Conservation (phyloP, 2,329 filamentous ascomycete genomes). For the Pseudogymnoascus sp. region DNA sequence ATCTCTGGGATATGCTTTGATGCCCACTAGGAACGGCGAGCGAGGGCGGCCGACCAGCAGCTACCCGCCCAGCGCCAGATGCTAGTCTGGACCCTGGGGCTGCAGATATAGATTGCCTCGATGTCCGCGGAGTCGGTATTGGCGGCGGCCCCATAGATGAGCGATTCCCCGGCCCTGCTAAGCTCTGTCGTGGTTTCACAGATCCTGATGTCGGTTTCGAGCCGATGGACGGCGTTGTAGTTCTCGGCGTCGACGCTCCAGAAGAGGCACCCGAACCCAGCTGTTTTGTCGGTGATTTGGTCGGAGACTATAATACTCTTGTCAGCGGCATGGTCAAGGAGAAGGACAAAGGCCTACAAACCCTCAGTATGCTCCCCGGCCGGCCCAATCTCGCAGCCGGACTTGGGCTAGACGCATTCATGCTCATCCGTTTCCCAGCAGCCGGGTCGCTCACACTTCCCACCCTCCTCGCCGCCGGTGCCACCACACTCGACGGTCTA, state of each 20-base stretch:
- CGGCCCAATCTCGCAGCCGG: conserved; percentile 49
- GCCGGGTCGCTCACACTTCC: conserved; percentile 43
- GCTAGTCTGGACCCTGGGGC: conserved; percentile 27
- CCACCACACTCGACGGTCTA: conserved; percentile 38
- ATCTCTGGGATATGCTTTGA: conserved; percentile 16
- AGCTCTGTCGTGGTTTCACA: conserved; percentile 46
- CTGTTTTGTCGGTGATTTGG: conserved; percentile 73
- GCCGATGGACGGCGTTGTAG: conserved; percentile 53
- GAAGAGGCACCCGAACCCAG: conserved; percentile 44
- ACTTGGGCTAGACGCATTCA: conserved; percentile 65
- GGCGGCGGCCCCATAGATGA: conserved; percentile 60
- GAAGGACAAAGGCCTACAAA: conserved; percentile 29
- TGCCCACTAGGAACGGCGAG: conserved; percentile 7
- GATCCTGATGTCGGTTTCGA: conserved; percentile 31
- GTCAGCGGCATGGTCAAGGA: conserved; percentile 18
- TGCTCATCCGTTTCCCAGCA: conserved; percentile 54
- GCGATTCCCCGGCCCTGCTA: conserved; percentile 36
- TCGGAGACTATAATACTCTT: conserved; percentile 51
- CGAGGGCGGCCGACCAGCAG: conserved; percentile 22
- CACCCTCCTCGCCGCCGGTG: conserved; percentile 29
- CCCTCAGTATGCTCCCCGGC: conserved; percentile 48
- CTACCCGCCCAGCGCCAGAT: conserved; percentile 16
- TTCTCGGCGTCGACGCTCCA: conserved; percentile 52
- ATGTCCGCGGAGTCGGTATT: conserved; percentile 24
- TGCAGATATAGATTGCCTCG: conserved; percentile 33